phyloP scores from a whole-genome alignment of 2,329 filamentous ascomycete genomes.

The Venturia asperata region DNA sequence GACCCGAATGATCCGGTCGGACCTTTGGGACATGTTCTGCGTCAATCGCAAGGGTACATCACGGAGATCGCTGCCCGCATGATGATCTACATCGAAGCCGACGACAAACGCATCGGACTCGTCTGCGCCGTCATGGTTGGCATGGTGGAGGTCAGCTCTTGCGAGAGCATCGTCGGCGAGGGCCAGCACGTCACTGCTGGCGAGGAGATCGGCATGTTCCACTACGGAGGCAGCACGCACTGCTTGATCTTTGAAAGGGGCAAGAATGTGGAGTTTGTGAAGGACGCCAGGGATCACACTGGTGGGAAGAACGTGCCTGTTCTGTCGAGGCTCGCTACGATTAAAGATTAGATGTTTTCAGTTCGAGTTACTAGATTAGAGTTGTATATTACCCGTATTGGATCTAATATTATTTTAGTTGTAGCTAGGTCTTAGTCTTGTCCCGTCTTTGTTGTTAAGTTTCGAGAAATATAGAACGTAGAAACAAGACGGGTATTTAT shows the following conservation, averaged over 20 bases:
- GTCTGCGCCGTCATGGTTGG: constrained; percentile 65
- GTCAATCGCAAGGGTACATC: constrained; percentile 57
- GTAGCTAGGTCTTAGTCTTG: too few species aligned
- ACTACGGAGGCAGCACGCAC: constrained; percentile 67
- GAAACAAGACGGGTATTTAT: too few species aligned
- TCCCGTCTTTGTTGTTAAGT: too few species aligned
- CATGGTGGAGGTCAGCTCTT: constrained; percentile 70
- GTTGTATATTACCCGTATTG: too few species aligned
- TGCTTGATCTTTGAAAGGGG: constrained; percentile 59
- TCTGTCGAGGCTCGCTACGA: constrained; percentile 1
- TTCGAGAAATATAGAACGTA: too few species aligned
- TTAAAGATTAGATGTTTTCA: background rate
- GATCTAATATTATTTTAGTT: too few species aligned
- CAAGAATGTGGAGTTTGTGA: constrained; percentile 38
- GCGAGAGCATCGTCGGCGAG: constrained; percentile 61
- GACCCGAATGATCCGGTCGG: constrained; percentile 32
- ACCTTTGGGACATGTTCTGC: constrained; percentile 40
- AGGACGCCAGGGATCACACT: background rate
- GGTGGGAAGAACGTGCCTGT: constrained; percentile 7
- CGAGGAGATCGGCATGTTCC: constrained; percentile 69
- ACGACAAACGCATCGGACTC: constrained; percentile 59
- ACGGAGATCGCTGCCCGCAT: constrained; percentile 61
- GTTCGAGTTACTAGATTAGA: background rate
- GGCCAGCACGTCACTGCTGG: constrained; percentile 63
- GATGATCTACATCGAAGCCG: constrained; percentile 63